Evolutionary conservation across 1,284 basidiomycete genomes (phyloP), one percentile per base, ranked within the genome.

Genomic region (Rhodotorula sp.): DNA sequence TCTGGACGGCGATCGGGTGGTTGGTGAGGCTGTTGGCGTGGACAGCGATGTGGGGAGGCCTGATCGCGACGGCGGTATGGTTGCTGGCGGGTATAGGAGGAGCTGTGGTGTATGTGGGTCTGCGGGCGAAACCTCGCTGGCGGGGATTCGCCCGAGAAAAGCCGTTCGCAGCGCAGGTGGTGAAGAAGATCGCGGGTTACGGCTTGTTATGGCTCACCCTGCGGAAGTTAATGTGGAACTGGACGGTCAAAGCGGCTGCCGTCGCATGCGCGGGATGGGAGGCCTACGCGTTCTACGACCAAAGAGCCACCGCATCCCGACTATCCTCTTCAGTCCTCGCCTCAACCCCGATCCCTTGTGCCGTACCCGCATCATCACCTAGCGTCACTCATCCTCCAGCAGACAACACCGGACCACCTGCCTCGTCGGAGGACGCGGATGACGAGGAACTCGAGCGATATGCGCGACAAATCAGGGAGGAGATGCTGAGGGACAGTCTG

Each of bases 401-500:
- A 48, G 29, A 53, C 13, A 8, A 13, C 2, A 22, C 30, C 29
- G 30, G 36, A 20, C 36, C 56, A 24, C 22, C 39, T 15, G 11
- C 39, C 7, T 44, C 39, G 11, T 13, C 39, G 4, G 32, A 17
- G 13, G 57, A 53, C 2, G 64, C 27, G n/a, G 56, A 51, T 22
- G 68, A 66, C 13, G 64, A 52, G 22, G 29, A 59, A 19, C 51
- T 54, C 27, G 68, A 70, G 30, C 64, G 57, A 27, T 70, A 61
- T 64, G 68, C 68, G 5, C 27, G 68, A n/a, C 36, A 53, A 44
- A 65, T 64, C 15, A 55, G 48, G 56, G 64, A 70, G 46, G 64
- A 64, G 15, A 66, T 70, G 64, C 51, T 70, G 11, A 51, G 57
- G 19, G 68, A 70, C 9, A 64, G 61, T 20, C 34, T 70, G n/a